Evolutionary conservation across 257 asterid species (phyloP).

Genomic region (Prunella vulgaris): DNA sequence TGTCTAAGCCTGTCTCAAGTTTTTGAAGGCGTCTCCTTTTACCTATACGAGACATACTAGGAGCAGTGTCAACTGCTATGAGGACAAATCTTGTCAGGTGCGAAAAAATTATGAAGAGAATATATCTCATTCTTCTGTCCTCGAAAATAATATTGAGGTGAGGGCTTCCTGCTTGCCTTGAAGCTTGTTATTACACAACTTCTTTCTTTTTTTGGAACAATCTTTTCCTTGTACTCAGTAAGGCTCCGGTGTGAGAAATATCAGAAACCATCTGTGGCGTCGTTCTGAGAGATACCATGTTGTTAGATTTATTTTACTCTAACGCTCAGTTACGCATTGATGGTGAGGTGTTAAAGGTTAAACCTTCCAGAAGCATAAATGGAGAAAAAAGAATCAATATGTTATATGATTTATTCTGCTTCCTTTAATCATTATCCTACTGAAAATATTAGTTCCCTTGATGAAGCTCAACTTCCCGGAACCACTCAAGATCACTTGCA

Average conservation of each 20-base stretch:
- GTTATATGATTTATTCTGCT: background rate
- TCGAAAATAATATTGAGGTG: background rate
- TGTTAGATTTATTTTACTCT: background rate
- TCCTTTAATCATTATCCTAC: constrained; percentile 16
- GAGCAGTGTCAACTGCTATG: background rate
- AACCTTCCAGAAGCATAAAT: background rate
- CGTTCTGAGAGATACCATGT: constrained; percentile 1
- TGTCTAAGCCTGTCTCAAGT: background rate
- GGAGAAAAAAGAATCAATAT: background rate
- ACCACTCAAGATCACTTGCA: constrained; percentile 96
- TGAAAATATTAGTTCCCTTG: constrained; percentile 25
- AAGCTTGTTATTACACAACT: background rate
- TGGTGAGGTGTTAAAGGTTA: background rate
- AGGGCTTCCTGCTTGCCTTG: background rate
- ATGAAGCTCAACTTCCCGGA: constrained; percentile 94
- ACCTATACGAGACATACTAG: background rate
- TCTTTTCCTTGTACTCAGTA: background rate
- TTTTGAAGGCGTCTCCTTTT: background rate
- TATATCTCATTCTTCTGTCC: background rate
- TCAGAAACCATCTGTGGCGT: background rate
- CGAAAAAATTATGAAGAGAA: background rate
- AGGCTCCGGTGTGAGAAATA: background rate
- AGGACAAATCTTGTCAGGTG: background rate
- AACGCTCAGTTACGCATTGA: background rate
- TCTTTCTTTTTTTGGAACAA: background rate